Evolutionary conservation across 257 asterid species (phyloP).

Genomic region (Anisodus tanguticus): DNA sequence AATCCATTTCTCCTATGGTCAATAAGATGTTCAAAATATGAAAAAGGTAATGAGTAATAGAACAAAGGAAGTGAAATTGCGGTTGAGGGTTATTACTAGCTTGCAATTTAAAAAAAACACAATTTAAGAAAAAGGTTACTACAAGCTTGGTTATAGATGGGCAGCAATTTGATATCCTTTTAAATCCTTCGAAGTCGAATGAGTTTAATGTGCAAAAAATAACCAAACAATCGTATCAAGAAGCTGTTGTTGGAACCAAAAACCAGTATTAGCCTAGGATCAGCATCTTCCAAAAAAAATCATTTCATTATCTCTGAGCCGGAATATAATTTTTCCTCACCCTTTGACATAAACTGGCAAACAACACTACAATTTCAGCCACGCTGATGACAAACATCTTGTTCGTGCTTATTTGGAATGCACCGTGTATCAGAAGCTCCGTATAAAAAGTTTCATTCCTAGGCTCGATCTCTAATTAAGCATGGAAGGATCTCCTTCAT

Average conservation of each 20-base stretch:
- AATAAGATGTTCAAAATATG: background rate
- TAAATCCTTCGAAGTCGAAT: background rate
- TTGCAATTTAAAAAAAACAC: background rate
- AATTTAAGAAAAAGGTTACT: background rate
- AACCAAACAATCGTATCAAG: background rate
- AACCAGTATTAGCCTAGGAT: background rate
- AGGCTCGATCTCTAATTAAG: background rate
- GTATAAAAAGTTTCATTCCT: background rate
- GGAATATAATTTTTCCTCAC: background rate
- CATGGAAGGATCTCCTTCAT: background rate
- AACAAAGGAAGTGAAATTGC: background rate
- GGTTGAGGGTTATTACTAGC: background rate
- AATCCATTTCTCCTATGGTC: conserved; percentile 70
- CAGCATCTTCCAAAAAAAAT: background rate
- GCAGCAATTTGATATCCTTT: background rate
- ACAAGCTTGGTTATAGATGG: background rate
- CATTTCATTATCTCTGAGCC: background rate
- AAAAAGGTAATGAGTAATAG: background rate
- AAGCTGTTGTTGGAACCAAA: background rate
- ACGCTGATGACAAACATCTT: background rate
- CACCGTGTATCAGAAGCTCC: background rate
- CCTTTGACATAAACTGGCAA: background rate
- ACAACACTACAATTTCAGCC: background rate
- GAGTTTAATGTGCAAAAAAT: background rate
- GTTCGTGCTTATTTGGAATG: background rate